Evolutionary conservation across 495 filamentous ascomycete genomes (phyloP).

Genomic region (Neurospora sp.): DNA sequence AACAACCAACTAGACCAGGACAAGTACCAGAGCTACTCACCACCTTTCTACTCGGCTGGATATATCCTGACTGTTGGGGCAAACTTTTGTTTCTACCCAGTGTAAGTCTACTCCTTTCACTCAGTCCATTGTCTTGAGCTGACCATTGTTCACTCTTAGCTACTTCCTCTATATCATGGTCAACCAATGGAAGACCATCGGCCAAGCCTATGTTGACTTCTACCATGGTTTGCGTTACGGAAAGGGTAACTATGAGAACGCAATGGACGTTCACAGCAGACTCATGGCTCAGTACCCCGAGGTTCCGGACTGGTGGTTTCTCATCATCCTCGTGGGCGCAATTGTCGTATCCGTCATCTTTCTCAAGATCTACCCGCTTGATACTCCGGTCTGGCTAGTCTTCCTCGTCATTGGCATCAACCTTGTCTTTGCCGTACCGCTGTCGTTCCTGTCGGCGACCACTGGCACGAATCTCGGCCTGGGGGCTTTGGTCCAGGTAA

Average conservation of each 20-base stretch:
- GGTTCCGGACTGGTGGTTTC: slow-evolving; percentile 57
- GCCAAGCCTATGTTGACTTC: slow-evolving; percentile 20
- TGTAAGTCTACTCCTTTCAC: slow-evolving; percentile 6
- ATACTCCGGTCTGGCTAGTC: slow-evolving; percentile 25
- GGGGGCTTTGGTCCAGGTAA: slow-evolving; percentile 22
- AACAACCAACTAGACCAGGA: slow-evolving; percentile 39
- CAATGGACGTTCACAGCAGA: slow-evolving; percentile 49
- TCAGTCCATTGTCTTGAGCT: not conserved
- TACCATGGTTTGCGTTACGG: slow-evolving; percentile 39
- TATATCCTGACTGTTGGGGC: slow-evolving; percentile 49
- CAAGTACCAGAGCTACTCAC: slow-evolving; percentile 47
- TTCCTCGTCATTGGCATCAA: slow-evolving; percentile 29
- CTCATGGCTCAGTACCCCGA: slow-evolving; percentile 49
- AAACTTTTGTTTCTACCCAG: slow-evolving; percentile 48
- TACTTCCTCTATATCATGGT: slow-evolving; percentile 46
- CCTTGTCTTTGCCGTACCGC: slow-evolving; percentile 27
- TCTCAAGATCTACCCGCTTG: slow-evolving; percentile 34
- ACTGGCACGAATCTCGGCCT: slow-evolving; percentile 27
- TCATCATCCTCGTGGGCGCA: slow-evolving; percentile 33
- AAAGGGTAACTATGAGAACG: slow-evolving; percentile 36
- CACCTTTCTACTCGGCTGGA: slow-evolving; percentile 50
- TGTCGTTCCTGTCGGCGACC: slow-evolving; percentile 27
- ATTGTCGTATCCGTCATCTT: slow-evolving; percentile 42
- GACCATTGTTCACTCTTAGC: not conserved
- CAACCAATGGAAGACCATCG: slow-evolving; percentile 39